phyloP scores from a whole-genome alignment of 2,329 filamentous ascomycete genomes.

The Scytalidium sp. region DNA sequence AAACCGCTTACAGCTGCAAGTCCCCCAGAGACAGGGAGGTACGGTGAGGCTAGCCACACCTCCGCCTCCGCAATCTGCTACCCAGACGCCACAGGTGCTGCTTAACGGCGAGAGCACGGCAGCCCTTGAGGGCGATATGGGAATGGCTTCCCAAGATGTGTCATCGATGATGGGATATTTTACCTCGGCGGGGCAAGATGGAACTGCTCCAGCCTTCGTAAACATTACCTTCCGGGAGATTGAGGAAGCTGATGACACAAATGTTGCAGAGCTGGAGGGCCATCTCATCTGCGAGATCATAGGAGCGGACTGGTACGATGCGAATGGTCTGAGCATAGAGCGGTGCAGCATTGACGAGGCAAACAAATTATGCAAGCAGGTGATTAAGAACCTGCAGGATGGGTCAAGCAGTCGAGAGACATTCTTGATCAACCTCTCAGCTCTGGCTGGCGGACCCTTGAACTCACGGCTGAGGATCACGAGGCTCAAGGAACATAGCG shows the following conservation, averaged over 20 bases:
- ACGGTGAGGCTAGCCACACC: constrained; percentile 62
- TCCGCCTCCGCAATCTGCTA: constrained; percentile 36
- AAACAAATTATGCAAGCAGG: constrained; percentile 48
- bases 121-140: not conserved
- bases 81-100: constrained; percentile 1
- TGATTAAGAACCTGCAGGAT: constrained; percentile 50
- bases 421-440: constrained; percentile 58
- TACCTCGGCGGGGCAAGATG: constrained; percentile 15
- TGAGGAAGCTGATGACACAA: constrained; percentile 37
- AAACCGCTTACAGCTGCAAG: constrained; percentile 57
- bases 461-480: constrained; percentile 41
- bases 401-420: constrained; percentile 49
- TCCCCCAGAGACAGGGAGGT: constrained; percentile 58
- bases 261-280: constrained; percentile 54
- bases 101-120: not conserved
- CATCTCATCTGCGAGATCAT: constrained; percentile 51
- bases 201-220: constrained; percentile 21
- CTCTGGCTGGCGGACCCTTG: constrained; percentile 53
- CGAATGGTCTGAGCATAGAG: constrained; percentile 38
- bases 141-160: constrained; percentile 10
- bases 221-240: constrained; percentile 26
- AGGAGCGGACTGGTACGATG: constrained; percentile 50
- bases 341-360: constrained; percentile 50
- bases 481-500: constrained; percentile 39
- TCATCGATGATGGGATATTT: constrained; percentile 26